phyloP scores from a whole-genome alignment of 805 yeast genomes.

The Yamadazyma laniorum region DNA sequence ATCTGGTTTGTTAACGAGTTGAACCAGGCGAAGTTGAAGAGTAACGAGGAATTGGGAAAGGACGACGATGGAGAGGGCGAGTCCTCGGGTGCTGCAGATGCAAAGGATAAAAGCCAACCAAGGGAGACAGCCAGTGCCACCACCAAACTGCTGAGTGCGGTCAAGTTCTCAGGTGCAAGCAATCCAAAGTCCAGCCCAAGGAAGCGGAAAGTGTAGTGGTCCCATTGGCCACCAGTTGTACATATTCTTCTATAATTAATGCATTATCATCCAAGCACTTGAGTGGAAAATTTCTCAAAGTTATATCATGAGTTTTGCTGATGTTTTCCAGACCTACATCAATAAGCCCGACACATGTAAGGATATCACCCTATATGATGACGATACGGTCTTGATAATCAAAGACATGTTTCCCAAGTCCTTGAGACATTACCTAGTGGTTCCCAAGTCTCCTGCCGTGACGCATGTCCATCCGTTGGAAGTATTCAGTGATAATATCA shows the following conservation, averaged over 20 bases:
- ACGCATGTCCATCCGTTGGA: constrained; percentile 51
- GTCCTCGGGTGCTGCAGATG: too few species aligned
- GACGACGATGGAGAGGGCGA: constrained; percentile 7
- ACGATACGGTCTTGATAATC: constrained; percentile 54
- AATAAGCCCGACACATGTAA: constrained; percentile 40
- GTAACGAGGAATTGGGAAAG: constrained; percentile 36
- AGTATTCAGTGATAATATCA: constrained; percentile 38
- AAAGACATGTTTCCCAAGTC: constrained; percentile 66
- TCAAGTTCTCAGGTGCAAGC: too few species aligned
- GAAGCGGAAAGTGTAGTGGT: constrained; percentile 21
- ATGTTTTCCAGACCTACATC: constrained; percentile 50
- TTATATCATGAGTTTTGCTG: constrained; percentile 52
- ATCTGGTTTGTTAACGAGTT: constrained; percentile 87
- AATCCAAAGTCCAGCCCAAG: constrained; percentile 9
- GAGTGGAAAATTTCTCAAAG: too few species aligned
- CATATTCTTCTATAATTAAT: too few species aligned
- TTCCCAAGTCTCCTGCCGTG: constrained; percentile 48
- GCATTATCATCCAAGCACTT: too few species aligned
- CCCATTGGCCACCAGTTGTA: too few species aligned
- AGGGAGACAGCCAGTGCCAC: too few species aligned
- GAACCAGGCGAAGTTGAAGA: constrained; percentile 44
- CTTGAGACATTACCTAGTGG: constrained; percentile 53
- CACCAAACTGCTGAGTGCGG: too few species aligned
- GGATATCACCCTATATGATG: constrained; percentile 43
- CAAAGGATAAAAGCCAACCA: not conserved